phyloP scores from a whole-genome alignment of 148 eudicot species.

The Rhododendron kiyosumense region DNA sequence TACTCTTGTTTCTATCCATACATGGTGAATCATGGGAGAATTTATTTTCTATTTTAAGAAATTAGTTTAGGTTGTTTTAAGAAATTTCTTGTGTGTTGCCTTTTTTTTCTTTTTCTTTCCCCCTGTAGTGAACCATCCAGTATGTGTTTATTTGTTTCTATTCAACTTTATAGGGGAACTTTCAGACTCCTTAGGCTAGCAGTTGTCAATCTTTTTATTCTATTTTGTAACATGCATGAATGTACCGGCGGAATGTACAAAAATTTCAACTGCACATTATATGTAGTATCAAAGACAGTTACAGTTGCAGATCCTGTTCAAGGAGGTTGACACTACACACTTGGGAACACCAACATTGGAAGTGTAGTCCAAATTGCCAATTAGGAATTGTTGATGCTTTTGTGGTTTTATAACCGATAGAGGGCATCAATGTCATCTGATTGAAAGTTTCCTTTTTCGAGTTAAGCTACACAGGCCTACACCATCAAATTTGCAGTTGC shows the following conservation, averaged over 20 bases:
- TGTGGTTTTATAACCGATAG: not conserved
- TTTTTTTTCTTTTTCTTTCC: not conserved
- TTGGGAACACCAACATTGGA: not conserved
- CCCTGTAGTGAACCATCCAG: not conserved
- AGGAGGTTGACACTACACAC: not conserved
- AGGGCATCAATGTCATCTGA: not conserved
- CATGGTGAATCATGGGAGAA: not conserved
- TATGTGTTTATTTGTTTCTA: not conserved
- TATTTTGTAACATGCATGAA: not conserved
- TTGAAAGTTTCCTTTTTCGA: not conserved
- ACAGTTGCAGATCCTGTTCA: not conserved
- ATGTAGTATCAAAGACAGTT: not conserved
- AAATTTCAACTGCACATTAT: not conserved
- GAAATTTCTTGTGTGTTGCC: not conserved
- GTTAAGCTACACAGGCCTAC: not conserved
- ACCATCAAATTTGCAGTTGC: not conserved
- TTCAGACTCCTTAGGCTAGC: not conserved
- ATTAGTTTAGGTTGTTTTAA: not conserved
- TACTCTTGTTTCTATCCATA: not conserved
- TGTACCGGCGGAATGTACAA: not conserved
- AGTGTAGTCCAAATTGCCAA: not conserved
- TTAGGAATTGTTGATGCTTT: not conserved
- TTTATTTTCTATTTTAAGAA: not conserved
- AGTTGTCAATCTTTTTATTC: not conserved
- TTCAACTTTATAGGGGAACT: not conserved